Percentiles rank a stretch among this genome's conserved stretches.
These are phyloP conservation scores for Gypsophila paniculata DNA, from an alignment of 179 eudicot species.

Conservation along the genomic window DNA sequence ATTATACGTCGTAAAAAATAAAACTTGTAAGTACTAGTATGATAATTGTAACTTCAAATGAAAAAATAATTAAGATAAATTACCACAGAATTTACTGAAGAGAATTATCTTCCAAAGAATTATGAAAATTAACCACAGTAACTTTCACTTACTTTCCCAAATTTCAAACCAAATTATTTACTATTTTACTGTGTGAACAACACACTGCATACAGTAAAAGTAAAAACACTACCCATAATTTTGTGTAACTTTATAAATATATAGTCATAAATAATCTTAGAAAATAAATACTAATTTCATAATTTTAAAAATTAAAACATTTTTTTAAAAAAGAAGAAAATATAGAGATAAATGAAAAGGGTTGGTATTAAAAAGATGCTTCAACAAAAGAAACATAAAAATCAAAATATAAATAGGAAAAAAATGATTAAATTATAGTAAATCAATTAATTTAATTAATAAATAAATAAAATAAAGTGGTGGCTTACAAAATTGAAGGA, in stretches of 20 bases:
- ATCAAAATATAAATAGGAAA: not conserved
- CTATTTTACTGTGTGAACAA: not conserved
- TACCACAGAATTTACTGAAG: conserved; percentile 22
- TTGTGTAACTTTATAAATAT: no score
- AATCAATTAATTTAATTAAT: not conserved
- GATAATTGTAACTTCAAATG: not conserved
- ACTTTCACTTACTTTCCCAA: not conserved
- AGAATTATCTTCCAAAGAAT: not conserved
- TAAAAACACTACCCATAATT: no score
- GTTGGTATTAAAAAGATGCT: conserved; percentile 9
- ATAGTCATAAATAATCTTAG: no score
- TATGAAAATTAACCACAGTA: conserved; percentile 13
- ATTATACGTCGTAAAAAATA: no score
- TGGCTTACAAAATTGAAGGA: conserved; percentile 23
- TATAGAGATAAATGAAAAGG: not conserved
- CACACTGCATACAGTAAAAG: no score
- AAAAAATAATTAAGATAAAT: not conserved
- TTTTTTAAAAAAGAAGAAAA: not conserved
- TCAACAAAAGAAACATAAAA: not conserved
- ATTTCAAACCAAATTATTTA: not conserved
- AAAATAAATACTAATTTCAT: no score
- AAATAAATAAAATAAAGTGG: not conserved
- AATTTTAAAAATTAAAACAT: not conserved
- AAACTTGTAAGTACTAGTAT: not conserved
- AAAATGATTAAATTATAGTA: not conserved